Evolutionary conservation across 306 rosid genomes (phyloP), one percentile per base, ranked within the genome.

Genomic region (Trifolium fragiferum): DNA sequence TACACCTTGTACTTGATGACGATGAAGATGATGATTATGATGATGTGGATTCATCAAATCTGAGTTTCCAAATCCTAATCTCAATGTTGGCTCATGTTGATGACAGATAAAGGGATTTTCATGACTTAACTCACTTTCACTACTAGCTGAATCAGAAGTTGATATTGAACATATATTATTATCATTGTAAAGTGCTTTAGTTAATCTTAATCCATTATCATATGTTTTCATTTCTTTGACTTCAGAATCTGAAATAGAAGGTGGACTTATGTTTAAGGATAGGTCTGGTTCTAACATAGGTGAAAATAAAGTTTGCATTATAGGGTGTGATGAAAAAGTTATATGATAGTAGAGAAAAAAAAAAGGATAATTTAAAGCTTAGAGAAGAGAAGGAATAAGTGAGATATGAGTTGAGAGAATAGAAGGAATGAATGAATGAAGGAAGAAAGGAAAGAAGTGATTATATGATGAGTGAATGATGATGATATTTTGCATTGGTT

Each of bases 181-280:
- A 54, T 54, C 4, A 20, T n/a, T 5, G 10, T 35, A 18, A 65
- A 65, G 33, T 65, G 51, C 10, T 65, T 65, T 65, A 19, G 23
- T 16, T 55, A 78, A 33, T 2, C 62, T 16, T 55, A 78, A 33
- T 2, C 62, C 18, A 55, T 82, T 85, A 25, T 76, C 16, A 23
- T 63, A 61, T 66, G 46, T 14, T 66, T 46, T 60, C 8, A 63
- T 74, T 70, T 76, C 73, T 76, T 86, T 81, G 27, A 65, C 63
- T 62, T 82, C 80, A 41, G 62, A 55, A 32, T 81, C 82, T 8
- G 75, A 50, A 23, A 70, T 49, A 18, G 84, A 84, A 0, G 98
- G 98, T 0, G 88, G 96, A 27, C 96, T 84, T 66, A 94, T 92
- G 83, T 92, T 90, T 69, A 94, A 84, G 58, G 99, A 92, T 11